Evolutionary conservation across 352 stramenopile genomes (phyloP), one percentile per base, ranked within the genome.

Genomic region (Blastocystis hominis): DNA sequence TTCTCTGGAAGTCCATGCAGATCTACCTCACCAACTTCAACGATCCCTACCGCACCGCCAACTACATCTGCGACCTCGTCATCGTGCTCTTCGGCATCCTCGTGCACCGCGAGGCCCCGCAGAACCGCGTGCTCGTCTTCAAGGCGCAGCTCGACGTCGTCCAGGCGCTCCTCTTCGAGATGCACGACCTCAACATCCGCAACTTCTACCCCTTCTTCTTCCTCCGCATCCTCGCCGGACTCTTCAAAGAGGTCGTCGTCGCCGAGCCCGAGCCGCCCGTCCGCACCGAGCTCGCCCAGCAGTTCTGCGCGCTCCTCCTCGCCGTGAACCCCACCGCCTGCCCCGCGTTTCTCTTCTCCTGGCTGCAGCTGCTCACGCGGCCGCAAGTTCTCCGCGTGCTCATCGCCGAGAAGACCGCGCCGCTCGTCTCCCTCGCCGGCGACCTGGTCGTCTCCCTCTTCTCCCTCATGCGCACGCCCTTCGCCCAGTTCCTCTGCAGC

Each of bases 91-190:
- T 80, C 6, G 50, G 10, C 10, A 34, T 42, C 38, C 20, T 80
- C 17, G 70, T 80, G 40, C 53, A 62, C 17, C 70, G 70, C 36
- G 70, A 80, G 46, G 38, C 15, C 7, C 9, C 66, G 13, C 20
- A 62, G 36, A 54, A 80, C 42, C 70, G 70, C 20, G 3, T 64
- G n/a, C 46, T 80, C 7, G 70, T 80, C 9, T 80, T 80, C 30
- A 62, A 61, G 6, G 70, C 70, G 36, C 42, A 80, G 42, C 36
- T 80, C 24, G 70, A 80, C 7, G 44, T 30, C 20, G 7, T 63
- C 0, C 38, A 80, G 42, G 70, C 70, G 15, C 30, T 80, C 5
- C 24, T 80, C 24, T 64, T 80, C n/a, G 42, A 64, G 24, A 42
- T 47, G 44, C 70, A 80, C 42, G 70, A 80, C 36, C 10, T 64